Conservation (phyloP, 345 rosid species). For the Eucalyptus curtisii region DNA sequence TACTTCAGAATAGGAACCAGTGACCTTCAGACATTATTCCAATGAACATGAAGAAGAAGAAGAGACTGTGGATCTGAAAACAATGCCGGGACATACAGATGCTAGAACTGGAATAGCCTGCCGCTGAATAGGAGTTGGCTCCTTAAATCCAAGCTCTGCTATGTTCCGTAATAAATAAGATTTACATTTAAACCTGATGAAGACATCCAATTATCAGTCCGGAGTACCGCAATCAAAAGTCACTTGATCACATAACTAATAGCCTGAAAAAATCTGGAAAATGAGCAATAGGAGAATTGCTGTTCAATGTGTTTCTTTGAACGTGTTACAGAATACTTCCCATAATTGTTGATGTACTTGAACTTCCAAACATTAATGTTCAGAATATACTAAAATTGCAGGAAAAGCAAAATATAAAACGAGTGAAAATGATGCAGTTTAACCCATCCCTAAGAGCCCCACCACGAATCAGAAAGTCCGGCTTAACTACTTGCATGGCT, state of each 20-base stretch:
- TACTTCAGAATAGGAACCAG: background rate
- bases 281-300: background rate
- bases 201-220: background rate
- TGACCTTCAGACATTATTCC: background rate
- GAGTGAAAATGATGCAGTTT: background rate
- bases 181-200: conserved; percentile 58
- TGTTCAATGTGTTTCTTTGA: background rate
- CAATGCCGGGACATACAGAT: conserved; percentile 44
- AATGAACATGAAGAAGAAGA: background rate
- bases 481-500: background rate
- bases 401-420: background rate
- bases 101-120: conserved; percentile 89
- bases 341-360: background rate
- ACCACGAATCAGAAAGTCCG: rapidly evolving
- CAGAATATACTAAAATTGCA: background rate
- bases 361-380: background rate
- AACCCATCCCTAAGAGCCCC: background rate
- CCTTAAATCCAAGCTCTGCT: conserved; percentile 72
- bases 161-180: conserved; percentile 53
- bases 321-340: background rate
- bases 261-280: background rate
- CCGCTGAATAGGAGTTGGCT: conserved; percentile 97
- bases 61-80: background rate
- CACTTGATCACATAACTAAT: background rate
- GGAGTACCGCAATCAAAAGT: background rate